Evolutionary conservation across 1,284 basidiomycete species (phyloP), one percentile per base, ranked within the genome.

Genomic region (Ganoderma leucocontextum): DNA sequence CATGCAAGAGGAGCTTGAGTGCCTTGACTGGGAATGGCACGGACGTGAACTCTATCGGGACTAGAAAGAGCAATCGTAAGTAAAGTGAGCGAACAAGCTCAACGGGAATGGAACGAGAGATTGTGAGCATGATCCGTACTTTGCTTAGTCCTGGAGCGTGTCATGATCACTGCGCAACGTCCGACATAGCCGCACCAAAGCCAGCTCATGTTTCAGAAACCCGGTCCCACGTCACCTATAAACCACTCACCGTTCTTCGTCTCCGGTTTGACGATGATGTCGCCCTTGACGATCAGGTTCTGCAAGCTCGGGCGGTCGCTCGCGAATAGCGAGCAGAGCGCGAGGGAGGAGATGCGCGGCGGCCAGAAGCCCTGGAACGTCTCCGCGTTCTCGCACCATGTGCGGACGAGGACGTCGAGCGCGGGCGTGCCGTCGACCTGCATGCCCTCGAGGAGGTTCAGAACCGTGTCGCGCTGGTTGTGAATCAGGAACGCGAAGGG

Each of bases 351-450:
- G 76, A 96, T 87, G 42, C 95, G 89, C 17, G 91, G 90, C 25
- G 95, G 91, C 96, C 96, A 98, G 80, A 93, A 95, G 42, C 97
- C 97, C 77, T 96, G 94, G 85, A 99, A 94, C 8, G 94, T 95
- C 79, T 95, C 94, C 35, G 93, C 92, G 75, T 95, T 96, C 77
- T 99, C 97, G 76, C 93, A 95, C 97, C 97, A 99, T 1, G 92
- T 91, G 66, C 91, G 87, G 49, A 97, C 86, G 29, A 99, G 85
- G 55, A 98, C 87, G 72, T 95, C 90, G 17, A 99, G 86, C 0
- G 89, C 90, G 10, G 85, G 86, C 19, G 87, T 85, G 15, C 86
- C 87, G 64, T 90, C 81, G 38, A 89, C 78, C 8, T 80, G 80
- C 70, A 89, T 90, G 6, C 86, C 82, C 73, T 95, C 92, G 41